These are phyloP conservation scores for Tothia fuscella DNA, from an alignment of 2,329 filamentous ascomycete genomes.

Conservation along the genomic window DNA sequence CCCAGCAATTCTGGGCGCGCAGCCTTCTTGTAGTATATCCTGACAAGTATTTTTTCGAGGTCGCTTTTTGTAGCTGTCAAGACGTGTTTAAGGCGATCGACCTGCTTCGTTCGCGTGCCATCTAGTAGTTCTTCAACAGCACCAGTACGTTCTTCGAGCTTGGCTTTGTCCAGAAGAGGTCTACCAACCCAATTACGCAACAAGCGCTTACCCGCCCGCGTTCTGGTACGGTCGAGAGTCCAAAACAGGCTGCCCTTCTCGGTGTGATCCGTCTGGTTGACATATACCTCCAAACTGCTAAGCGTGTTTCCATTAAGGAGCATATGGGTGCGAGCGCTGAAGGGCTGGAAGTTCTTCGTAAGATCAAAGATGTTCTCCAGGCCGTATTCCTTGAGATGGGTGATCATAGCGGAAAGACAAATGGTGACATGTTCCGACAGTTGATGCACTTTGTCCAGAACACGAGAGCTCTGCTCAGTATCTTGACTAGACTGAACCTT, in stretches of 20 bases:
- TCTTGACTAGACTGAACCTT: constrained; percentile 54
- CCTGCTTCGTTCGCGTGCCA: constrained; percentile 50
- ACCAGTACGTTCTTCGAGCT: constrained; percentile 64
- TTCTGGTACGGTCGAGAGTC: constrained; percentile 86
- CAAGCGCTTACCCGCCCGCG: constrained; percentile 75
- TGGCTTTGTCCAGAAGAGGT: constrained; percentile 64
- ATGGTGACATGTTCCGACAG: constrained; percentile 78
- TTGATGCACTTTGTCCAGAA: constrained; percentile 77
- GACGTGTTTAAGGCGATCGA: constrained; percentile 63
- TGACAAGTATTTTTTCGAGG: constrained; percentile 82
- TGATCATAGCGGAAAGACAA: constrained; percentile 94
- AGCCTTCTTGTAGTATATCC: constrained; percentile 96
- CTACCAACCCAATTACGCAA: constrained; percentile 92
- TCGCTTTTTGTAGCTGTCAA: constrained; percentile 58
- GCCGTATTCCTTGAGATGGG: constrained; percentile 80
- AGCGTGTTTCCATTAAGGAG: constrained; percentile 88
- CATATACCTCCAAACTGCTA: constrained; percentile 88
- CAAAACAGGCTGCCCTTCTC: constrained; percentile 87
- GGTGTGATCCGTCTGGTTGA: constrained; percentile 79
- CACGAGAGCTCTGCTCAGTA: constrained; percentile 44
- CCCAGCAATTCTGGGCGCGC: constrained; percentile 76
- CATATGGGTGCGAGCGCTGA: constrained; percentile 92
- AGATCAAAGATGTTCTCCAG: constrained; percentile 91
- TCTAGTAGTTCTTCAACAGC: constrained; percentile 80
- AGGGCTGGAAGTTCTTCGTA: constrained; percentile 94